Evolutionary conservation across 495 filamentous ascomycete genomes (phyloP).

Genomic region (Aspergillus nanangensis): DNA sequence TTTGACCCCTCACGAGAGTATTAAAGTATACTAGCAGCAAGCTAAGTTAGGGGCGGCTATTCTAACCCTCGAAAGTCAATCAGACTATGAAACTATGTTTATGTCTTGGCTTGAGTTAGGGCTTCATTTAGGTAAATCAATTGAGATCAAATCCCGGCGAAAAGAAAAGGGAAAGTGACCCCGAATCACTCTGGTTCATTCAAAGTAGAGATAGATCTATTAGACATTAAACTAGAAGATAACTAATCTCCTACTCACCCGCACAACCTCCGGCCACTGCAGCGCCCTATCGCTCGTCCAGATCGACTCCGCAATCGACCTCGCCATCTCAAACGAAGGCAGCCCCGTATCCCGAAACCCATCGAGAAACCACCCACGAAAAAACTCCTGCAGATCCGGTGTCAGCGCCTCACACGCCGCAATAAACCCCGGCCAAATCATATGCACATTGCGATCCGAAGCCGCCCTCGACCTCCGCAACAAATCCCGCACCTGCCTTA

Average conservation of each 20-base stretch:
- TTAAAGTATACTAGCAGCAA: too few species aligned
- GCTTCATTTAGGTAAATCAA: too few species aligned
- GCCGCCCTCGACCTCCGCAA: conserved; percentile 13
- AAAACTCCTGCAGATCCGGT: conserved; percentile 15
- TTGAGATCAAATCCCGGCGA: too few species aligned
- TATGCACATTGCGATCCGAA: neutral
- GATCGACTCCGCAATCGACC: neutral
- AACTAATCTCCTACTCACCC: neutral
- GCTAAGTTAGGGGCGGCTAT: too few species aligned
- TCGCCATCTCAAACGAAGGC: conserved; percentile 1
- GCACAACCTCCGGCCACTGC: conserved; percentile 8
- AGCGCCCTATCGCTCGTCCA: conserved; percentile 2
- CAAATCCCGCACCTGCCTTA: conserved; percentile 15
- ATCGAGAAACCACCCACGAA: conserved; percentile 20
- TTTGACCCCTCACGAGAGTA: too few species aligned
- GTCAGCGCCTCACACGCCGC: conserved; percentile 25
- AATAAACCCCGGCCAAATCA: conserved; percentile 26
- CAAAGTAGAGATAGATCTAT: too few species aligned
- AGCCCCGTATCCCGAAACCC: conserved; percentile 16
- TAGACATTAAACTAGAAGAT: conserved; percentile 2
- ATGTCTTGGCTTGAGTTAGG: too few species aligned
- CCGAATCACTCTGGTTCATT: too few species aligned
- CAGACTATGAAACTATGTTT: too few species aligned
- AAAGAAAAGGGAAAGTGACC: too few species aligned
- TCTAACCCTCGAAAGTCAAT: too few species aligned